Conservation (phyloP, 2,329 filamentous ascomycete genomes). For the Phialophora macrospora region DNA sequence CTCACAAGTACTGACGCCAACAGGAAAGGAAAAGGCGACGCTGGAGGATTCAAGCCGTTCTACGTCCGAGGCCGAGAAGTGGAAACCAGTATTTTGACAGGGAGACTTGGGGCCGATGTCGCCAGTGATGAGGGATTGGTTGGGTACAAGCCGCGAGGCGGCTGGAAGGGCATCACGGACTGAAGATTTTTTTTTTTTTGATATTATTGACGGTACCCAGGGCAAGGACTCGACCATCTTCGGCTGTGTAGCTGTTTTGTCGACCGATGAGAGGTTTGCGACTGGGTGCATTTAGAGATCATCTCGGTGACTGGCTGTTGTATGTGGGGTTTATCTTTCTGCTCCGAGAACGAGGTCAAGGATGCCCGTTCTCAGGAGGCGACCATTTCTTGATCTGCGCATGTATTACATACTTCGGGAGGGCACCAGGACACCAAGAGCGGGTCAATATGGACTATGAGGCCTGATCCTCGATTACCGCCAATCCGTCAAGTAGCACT, state of each 20-base stretch:
- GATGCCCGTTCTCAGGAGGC: no score
- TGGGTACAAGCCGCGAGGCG: conserved; percentile 62
- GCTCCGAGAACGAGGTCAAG: no score
- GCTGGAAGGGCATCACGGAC: conserved; percentile 57
- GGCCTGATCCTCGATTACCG: no score
- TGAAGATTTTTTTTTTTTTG: conserved; percentile 20
- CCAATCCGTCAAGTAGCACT: no score
- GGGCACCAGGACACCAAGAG: no score
- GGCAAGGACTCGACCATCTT: neutral
- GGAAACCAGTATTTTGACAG: conserved; percentile 71
- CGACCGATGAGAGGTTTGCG: neutral
- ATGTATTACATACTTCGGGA: no score
- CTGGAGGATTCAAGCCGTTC: conserved; percentile 60
- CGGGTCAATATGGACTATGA: no score
- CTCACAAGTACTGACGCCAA: neutral
- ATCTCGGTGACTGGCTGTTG: neutral
- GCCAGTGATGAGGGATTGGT: conserved; percentile 65
- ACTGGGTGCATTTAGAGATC: neutral
- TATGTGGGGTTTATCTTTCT: neutral
- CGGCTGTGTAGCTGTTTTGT: neutral
- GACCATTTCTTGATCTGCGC: no score
- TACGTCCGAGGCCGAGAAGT: conserved; percentile 64
- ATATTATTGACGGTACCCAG: neutral
- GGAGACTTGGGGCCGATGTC: conserved; percentile 63
- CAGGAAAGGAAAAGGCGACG: conserved; percentile 1